Evolutionary conservation across 805 yeast genomes (phyloP), one percentile per base, ranked within the genome.

Genomic region (Tetrapisispora taiwanensis): DNA sequence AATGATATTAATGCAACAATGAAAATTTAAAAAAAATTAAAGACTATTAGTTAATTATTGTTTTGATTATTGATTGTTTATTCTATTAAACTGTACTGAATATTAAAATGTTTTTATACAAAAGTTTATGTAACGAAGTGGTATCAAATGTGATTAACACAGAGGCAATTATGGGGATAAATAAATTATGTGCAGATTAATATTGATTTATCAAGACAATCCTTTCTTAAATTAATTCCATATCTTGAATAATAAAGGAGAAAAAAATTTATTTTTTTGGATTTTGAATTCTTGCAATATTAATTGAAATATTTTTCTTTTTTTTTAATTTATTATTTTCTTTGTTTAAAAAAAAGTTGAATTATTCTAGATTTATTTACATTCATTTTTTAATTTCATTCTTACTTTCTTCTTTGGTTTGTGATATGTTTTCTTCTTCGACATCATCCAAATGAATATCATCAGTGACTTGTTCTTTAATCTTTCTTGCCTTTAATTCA

Each of bases 401-500:
- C 10, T 34, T 19, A 12, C 3, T 31, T n/a, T 31, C n/a, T 31
- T 31, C 19, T 31, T 18, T 37, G 8, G n/a, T 27, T 17, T 38
- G 35, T 15, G 3, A 19, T 24, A 18, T 18, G 9, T 28, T 14
- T 18, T 34, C 39, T 13, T 53, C 46, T 7, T 55, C 58, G 13
- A 26, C 64, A 34, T 68, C 69, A 46, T 68, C 72, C 43, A 67
- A 52, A 17, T 60, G 58, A 34, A 66, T 66, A 44, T 60, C 65
- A 47, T 69, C 73, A 15, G 59, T 12, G 17, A 64, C 58, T n/a
- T 57, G 60, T 31, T 48, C 52, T 32, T 41, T 53, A 10, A 45
- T 44, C 33, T 39, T 44, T 46, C 63, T 52, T 44, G 46, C 76
- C 61, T 77, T 75, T 56, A 84, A 90, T 61, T 89, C 85, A 59